Conservation (phyloP, 2,329 filamentous ascomycete species). For the Xylaria sp. region DNA sequence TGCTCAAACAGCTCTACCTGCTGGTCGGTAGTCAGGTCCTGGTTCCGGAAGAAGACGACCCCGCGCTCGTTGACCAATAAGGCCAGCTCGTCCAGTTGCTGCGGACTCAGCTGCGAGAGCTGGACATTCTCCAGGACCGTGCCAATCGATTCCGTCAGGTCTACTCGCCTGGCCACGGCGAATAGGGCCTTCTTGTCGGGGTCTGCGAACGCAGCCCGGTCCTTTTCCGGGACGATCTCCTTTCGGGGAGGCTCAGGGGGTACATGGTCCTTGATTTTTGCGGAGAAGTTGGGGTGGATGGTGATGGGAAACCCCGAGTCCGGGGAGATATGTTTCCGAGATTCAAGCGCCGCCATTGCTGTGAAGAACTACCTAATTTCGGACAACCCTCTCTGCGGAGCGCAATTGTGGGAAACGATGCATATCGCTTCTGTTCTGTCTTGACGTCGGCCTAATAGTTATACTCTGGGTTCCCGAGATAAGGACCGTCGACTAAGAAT, state of each 20-base stretch:
- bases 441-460: neutral
- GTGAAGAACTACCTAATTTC: neutral
- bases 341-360: slow-evolving; percentile 45
- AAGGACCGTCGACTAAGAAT: slow-evolving; percentile 20
- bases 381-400: neutral
- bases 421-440: neutral
- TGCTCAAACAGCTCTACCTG: slow-evolving; percentile 51
- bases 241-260: slow-evolving; percentile 44
- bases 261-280: slow-evolving; percentile 45
- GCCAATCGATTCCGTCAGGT: slow-evolving; percentile 49
- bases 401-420: neutral
- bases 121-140: slow-evolving; percentile 45
- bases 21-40: slow-evolving; percentile 48
- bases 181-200: slow-evolving; percentile 48
- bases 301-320: slow-evolving; percentile 51
- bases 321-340: slow-evolving; percentile 50
- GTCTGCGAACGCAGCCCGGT: slow-evolving; percentile 47
- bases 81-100: slow-evolving; percentile 55
- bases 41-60: slow-evolving; percentile 52
- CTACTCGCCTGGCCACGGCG: slow-evolving; percentile 41
- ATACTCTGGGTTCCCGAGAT: neutral
- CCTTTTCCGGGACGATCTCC: slow-evolving; percentile 37
- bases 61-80: slow-evolving; percentile 50
- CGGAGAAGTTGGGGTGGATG: slow-evolving; percentile 51
- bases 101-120: slow-evolving; percentile 46